A percentile compares a stretch with the other conserved stretches of the same genome.
These are phyloP conservation scores for Canavalia ensiformis DNA, from an alignment of 306 rosid species.

Conservation along the genomic window DNA sequence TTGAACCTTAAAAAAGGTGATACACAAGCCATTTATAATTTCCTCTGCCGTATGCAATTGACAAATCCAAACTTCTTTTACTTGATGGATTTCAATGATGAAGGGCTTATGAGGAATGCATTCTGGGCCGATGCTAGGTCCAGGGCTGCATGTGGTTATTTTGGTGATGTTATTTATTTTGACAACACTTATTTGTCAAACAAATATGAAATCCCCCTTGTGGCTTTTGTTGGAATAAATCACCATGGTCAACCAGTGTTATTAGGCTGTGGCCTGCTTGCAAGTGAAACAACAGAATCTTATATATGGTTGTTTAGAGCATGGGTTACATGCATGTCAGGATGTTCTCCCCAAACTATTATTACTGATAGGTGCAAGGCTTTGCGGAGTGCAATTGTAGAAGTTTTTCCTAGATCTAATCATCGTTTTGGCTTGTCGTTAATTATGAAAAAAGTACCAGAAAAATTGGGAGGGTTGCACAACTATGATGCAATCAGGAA, in stretches of 20 bases:
- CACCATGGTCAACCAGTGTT: conserved; percentile 88
- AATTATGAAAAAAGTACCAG: conserved; percentile 88
- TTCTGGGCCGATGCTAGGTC: conserved; percentile 90
- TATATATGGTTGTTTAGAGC: conserved; percentile 86
- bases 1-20: conserved; percentile 87
- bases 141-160: conserved; percentile 85
- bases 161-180: conserved; percentile 77
- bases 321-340: conserved; percentile 79
- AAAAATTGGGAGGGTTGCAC: conserved; percentile 84
- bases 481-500: conserved; percentile 88
- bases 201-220: conserved; percentile 90
- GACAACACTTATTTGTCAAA: conserved; percentile 81
- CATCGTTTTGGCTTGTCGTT: conserved; percentile 88
- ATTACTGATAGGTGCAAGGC: conserved; percentile 82
- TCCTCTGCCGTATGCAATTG: conserved; percentile 89
- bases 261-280: conserved; percentile 89
- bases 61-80: conserved; percentile 93
- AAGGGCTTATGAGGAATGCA: conserved; percentile 82
- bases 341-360: conserved; percentile 78
- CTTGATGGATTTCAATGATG: conserved; percentile 89
- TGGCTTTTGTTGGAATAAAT: conserved; percentile 85
- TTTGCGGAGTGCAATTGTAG: conserved; percentile 72
- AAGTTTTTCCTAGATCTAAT: conserved; percentile 76
- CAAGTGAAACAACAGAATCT: conserved; percentile 81
- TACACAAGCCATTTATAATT: conserved; percentile 88